Conservation (phyloP, 2,329 filamentous ascomycete species). For the Thermothelomyces thermophilus region DNA sequence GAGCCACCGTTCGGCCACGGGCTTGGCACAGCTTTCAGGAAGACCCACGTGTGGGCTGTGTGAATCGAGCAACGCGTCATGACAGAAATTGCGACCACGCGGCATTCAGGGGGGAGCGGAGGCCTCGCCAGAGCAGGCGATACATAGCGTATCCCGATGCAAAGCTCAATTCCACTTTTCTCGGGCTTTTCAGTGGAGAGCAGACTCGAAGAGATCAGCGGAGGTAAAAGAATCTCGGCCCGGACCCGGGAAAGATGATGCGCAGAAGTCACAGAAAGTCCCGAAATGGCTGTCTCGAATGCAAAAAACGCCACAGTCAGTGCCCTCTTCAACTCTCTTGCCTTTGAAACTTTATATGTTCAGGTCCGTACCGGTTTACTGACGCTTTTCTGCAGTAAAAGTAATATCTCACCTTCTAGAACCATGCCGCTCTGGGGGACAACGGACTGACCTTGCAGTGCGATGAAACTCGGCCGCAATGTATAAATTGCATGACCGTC, state of each 20-base stretch:
- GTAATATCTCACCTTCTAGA: conserved; percentile 15
- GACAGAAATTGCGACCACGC: conserved; percentile 7
- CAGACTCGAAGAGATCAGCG: not conserved
- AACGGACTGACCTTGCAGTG: conserved; percentile 18
- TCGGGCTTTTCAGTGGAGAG: not conserved
- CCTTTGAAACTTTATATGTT: not conserved
- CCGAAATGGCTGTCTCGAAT: conserved; percentile 29
- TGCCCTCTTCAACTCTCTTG: not conserved
- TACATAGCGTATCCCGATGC: not conserved
- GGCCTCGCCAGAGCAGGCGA: not conserved
- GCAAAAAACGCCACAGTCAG: conserved; percentile 28
- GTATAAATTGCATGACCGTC: conserved; percentile 28
- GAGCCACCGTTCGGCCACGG: not conserved
- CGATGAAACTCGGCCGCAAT: conserved; percentile 29
- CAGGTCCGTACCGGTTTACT: not conserved
- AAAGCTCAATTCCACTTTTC: not conserved
- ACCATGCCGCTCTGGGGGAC: not conserved
- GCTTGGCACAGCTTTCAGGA: not conserved
- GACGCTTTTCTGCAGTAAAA: conserved; percentile 20
- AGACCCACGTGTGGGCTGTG: conserved; percentile 10
- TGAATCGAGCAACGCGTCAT: conserved; percentile 11
- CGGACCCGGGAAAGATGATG: conserved; percentile 17
- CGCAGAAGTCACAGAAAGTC: conserved; percentile 28
- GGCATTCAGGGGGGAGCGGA: not conserved
- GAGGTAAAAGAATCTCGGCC: not conserved